Percentiles rank a stretch among this genome's conserved stretches.
These are phyloP conservation scores for Cryptococcus floricola DNA, from an alignment of 1,284 basidiomycete species.

Conservation along the genomic window DNA sequence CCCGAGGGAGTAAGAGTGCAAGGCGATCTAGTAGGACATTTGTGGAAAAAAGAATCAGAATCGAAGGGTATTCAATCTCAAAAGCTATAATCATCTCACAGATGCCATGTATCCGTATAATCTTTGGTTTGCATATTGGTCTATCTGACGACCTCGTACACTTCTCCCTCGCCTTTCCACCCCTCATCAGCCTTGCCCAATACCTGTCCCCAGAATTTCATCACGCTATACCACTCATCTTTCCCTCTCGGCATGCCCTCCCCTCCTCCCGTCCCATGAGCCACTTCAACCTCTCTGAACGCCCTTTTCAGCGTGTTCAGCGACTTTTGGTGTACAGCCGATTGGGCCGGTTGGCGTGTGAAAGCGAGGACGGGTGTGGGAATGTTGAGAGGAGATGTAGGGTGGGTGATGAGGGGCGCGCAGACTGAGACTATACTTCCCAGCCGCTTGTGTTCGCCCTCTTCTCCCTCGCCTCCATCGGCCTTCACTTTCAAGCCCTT, in stretches of 20 bases:
- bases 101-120: not conserved
- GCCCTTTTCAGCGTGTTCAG: constrained; percentile 59
- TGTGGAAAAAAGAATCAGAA: not conserved
- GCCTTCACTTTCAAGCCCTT: not conserved
- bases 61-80: not conserved
- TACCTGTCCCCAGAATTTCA: constrained; percentile 78
- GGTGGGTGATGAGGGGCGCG: constrained; percentile 71
- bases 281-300: constrained; percentile 56
- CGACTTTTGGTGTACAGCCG: constrained; percentile 44
- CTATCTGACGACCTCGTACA: constrained; percentile 63
- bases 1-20: constrained; percentile 6
- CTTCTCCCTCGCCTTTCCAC: constrained; percentile 57
- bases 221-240: constrained; percentile 74
- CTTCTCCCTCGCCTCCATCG: not conserved
- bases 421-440: constrained; percentile 67
- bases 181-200: constrained; percentile 54
- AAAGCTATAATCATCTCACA: not conserved
- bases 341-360: constrained; percentile 53
- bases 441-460: constrained; percentile 35
- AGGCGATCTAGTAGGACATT: not conserved
- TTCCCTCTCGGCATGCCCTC: constrained; percentile 70
- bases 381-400: constrained; percentile 58
- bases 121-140: too few species aligned
- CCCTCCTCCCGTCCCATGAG: constrained; percentile 30
- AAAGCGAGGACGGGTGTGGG: constrained; percentile 61